Evolutionary conservation across 495 filamentous ascomycete genomes (phyloP).

Genomic region (Chaetomium tenue): DNA sequence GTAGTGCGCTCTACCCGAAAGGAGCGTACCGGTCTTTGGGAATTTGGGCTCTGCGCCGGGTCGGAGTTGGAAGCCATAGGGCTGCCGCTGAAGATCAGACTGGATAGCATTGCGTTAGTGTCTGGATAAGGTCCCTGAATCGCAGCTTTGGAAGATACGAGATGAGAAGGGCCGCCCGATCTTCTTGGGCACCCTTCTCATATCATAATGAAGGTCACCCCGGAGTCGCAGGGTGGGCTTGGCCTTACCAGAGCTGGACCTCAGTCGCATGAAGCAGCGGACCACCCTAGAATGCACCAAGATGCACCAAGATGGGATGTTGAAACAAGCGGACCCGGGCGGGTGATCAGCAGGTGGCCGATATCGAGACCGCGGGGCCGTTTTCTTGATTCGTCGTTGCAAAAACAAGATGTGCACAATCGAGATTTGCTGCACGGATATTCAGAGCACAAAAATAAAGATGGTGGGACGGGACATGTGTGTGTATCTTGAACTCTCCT

Average conservation of each 20-base stretch:
- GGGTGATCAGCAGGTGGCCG: constrained; percentile 16
- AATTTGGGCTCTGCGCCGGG: constrained; percentile 26
- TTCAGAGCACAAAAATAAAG: background rate
- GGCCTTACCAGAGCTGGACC: constrained; percentile 13
- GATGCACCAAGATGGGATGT: constrained; percentile 10
- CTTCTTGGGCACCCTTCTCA: background rate
- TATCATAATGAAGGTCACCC: constrained; percentile 17
- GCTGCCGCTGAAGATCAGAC: constrained; percentile 3
- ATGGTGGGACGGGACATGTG: constrained; percentile 1
- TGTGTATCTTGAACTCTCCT: background rate
- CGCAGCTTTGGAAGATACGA: background rate
- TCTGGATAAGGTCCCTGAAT: too few species aligned
- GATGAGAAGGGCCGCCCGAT: background rate
- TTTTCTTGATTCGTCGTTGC: background rate
- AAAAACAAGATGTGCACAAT: background rate
- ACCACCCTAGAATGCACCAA: background rate
- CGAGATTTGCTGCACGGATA: background rate
- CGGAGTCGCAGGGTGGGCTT: background rate
- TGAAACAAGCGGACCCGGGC: constrained; percentile 20
- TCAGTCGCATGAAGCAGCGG: constrained; percentile 19
- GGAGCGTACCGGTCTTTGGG: constrained; percentile 32
- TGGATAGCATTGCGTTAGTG: background rate
- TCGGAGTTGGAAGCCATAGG: constrained; percentile 29
- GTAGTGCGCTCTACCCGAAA: constrained; percentile 30
- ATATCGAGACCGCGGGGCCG: constrained; percentile 4